A percentile compares a stretch with the other conserved stretches of the same genome.
phyloP scores from a whole-genome alignment of 169 alveolate species.

The Plasmodium inui region DNA sequence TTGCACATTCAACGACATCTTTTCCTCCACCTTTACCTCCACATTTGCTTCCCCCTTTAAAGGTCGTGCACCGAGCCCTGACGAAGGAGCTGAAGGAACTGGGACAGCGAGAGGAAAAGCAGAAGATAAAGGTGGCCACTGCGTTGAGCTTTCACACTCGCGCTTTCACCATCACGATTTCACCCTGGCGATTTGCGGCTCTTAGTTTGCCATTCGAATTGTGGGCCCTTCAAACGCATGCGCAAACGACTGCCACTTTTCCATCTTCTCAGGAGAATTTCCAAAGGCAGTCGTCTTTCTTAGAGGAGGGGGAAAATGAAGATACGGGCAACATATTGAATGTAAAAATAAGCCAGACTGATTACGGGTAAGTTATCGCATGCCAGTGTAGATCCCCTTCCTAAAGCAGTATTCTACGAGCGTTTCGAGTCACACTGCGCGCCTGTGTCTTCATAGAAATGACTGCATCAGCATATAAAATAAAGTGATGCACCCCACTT shows the following conservation, averaged over 20 bases:
- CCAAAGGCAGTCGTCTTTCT: constrained; percentile 52
- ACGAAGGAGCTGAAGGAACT: constrained; percentile 53
- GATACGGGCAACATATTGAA: constrained; percentile 78
- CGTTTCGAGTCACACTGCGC: background rate
- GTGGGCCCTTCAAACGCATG: background rate
- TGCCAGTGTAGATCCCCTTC: background rate
- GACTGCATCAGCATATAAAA: background rate
- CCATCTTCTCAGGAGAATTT: constrained; percentile 28
- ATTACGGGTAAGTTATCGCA: constrained; percentile 70
- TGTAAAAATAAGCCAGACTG: constrained; percentile 86
- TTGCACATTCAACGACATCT: constrained; percentile 8
- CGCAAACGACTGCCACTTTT: background rate
- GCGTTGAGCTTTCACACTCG: background rate
- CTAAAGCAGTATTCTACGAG: background rate
- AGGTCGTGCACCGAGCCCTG: constrained; percentile 49
- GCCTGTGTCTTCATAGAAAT: background rate
- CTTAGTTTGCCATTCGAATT: background rate
- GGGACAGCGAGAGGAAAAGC: constrained; percentile 24
- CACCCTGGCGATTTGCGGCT: background rate
- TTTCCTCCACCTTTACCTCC: background rate
- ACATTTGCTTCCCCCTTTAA: background rate
- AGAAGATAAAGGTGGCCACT: constrained; percentile 3
- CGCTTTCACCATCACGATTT: background rate
- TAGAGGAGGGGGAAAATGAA: constrained; percentile 49
- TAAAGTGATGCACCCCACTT: background rate